Percentiles rank a stretch among this genome's conserved stretches.
Conservation (phyloP, 2,329 filamentous ascomycete genomes). For the Colletotrichum cuscutae region DNA sequence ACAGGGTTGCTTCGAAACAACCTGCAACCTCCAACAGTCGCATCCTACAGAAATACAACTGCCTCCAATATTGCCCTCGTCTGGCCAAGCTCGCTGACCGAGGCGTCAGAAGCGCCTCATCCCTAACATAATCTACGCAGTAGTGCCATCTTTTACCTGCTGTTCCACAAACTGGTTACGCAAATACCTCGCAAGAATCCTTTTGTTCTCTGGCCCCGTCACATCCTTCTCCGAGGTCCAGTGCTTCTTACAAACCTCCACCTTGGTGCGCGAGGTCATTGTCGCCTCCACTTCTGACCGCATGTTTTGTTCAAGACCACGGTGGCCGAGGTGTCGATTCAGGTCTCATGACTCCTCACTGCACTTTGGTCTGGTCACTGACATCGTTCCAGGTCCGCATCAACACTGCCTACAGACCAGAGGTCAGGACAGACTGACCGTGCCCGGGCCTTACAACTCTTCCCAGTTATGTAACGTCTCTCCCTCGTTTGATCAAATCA, state of each 20-base stretch:
- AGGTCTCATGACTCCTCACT: not conserved
- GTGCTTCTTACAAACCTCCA: conserved; percentile 17
- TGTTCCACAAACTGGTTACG: conserved; percentile 6
- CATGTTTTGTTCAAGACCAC: not conserved
- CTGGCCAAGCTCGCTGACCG: not conserved
- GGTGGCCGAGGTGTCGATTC: not conserved
- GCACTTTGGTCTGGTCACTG: not conserved
- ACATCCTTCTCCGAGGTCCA: not conserved
- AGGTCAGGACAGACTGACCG: too few relatives aligned
- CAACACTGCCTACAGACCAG: not conserved
- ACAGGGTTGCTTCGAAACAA: not conserved
- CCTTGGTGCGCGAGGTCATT: conserved; percentile 3
- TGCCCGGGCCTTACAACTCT: not conserved
- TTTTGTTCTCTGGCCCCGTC: conserved; percentile 16
- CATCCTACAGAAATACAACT: not conserved
- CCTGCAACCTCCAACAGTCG: not conserved
- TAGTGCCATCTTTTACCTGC: not conserved
- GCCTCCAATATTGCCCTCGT: not conserved
- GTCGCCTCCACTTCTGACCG: not conserved
- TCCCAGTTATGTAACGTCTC: not conserved
- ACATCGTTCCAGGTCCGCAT: not conserved
- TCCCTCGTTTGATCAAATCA: not conserved
- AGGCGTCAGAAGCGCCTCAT: conserved; percentile 1
- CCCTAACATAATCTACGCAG: not conserved
- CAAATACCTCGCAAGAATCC: conserved; percentile 28